Conservation (phyloP, 106 monocot species). For the Platanthera zijinensis region DNA sequence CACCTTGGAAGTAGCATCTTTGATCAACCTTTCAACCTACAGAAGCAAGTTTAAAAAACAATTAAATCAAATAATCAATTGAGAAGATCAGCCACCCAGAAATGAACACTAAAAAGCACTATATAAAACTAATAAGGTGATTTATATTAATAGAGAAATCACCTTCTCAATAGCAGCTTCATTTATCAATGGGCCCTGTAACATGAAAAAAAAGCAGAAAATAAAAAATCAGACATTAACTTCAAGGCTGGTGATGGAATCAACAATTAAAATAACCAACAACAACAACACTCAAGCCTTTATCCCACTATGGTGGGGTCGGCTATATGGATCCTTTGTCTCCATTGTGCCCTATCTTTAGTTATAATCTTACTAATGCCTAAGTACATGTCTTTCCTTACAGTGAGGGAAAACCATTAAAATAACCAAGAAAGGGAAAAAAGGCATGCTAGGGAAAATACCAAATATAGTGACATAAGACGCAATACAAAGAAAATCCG, state of each 20-base stretch:
- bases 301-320: no score
- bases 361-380: no score
- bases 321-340: no score
- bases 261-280: background rate
- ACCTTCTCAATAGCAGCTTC: constrained; percentile 94
- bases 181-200: constrained; percentile 94
- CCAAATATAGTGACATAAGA: background rate
- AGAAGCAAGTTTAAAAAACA: constrained; percentile 9
- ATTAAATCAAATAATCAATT: constrained; percentile 2
- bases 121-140: background rate
- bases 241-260: background rate
- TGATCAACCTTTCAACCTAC: constrained; percentile 76
- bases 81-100: background rate
- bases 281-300: no score
- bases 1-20: constrained; percentile 89
- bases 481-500: background rate
- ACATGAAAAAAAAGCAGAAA: constrained; percentile 1
- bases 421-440: background rate
- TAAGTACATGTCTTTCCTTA: no score
- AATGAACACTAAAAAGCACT: background rate
- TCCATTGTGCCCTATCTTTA: no score
- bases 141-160: background rate
- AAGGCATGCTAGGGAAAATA: background rate
- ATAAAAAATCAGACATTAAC: background rate
- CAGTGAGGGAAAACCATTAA: background rate